These are phyloP conservation scores for Podospora pseudocomata DNA, from an alignment of 495 filamentous ascomycete genomes.

Conservation along the genomic window DNA sequence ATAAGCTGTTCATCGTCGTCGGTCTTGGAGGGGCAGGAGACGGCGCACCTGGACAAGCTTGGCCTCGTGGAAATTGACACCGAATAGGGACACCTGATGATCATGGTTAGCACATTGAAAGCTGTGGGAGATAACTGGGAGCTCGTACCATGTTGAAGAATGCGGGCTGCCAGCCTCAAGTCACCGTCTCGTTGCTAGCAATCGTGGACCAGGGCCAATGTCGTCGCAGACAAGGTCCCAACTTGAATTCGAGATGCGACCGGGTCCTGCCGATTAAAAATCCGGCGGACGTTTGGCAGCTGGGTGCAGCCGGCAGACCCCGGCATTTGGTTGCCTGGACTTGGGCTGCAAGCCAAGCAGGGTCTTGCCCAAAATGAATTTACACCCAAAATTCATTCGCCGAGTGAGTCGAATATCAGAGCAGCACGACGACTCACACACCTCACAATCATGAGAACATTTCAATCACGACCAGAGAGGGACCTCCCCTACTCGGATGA, in stretches of 20 bases:
- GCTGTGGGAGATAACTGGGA: neutral
- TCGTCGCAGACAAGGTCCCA: constrained; percentile 15
- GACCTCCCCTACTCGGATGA: constrained; percentile 45
- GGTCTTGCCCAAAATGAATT: constrained; percentile 1
- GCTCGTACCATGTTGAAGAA: constrained; percentile 31
- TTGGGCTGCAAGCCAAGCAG: neutral
- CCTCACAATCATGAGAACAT: constrained; percentile 15
- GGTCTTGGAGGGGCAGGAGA: constrained; percentile 3
- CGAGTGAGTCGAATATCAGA: constrained; percentile 8
- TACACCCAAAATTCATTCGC: constrained; percentile 8
- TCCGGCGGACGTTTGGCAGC: constrained; percentile 1
- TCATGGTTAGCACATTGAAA: neutral
- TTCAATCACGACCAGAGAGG: constrained; percentile 38
- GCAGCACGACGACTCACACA: neutral
- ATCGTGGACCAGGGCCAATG: constrained; percentile 3
- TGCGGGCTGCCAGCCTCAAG: constrained; percentile 19
- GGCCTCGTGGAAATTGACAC: constrained; percentile 77
- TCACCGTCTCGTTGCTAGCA: constrained; percentile 22
- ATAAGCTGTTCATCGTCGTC: neutral
- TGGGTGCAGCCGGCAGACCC: neutral
- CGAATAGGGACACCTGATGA: constrained; percentile 74
- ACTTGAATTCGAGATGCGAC: constrained; percentile 8
- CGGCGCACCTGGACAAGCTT: constrained; percentile 72
- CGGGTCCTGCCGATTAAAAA: constrained; percentile 12
- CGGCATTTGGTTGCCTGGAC: neutral